Conservation (phyloP, 441 rosid species). For the Raphanus hybrid region DNA sequence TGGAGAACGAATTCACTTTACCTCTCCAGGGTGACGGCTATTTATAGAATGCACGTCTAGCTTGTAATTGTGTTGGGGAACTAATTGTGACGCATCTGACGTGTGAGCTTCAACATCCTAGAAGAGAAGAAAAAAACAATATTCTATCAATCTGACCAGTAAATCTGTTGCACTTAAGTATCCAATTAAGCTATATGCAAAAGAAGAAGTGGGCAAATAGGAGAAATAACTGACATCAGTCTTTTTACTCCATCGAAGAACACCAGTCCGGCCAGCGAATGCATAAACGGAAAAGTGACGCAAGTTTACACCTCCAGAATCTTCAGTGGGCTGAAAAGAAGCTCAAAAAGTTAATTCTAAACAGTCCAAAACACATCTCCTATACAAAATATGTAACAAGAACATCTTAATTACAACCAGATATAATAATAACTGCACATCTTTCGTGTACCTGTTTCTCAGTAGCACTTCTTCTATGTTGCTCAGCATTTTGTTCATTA, state of each 20-base stretch:
- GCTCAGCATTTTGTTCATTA: slow-evolving; percentile 74
- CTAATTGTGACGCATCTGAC: slow-evolving; percentile 77
- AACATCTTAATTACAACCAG: slow-evolving; percentile 13
- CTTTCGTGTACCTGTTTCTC: slow-evolving; percentile 75
- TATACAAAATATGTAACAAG: slow-evolving; percentile 15
- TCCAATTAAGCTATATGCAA: neutral
- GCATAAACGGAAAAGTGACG: slow-evolving; percentile 97
- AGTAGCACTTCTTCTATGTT: slow-evolving; percentile 88
- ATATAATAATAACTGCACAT: neutral
- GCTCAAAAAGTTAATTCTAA: slow-evolving; percentile 12
- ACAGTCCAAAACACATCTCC: slow-evolving; percentile 20
- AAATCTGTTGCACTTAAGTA: slow-evolving; percentile 15
- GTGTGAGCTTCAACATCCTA: slow-evolving; percentile 83
- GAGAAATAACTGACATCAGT: slow-evolving; percentile 66
- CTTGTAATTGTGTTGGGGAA: slow-evolving; percentile 98
- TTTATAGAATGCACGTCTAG: slow-evolving; percentile 90
- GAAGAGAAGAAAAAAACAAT: slow-evolving; percentile 37
- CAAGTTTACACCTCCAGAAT: slow-evolving; percentile 71
- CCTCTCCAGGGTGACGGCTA: slow-evolving; percentile 96
- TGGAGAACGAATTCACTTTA: slow-evolving; percentile 39
- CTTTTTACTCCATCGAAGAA: slow-evolving; percentile 83
- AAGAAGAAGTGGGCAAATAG: slow-evolving; percentile 11
- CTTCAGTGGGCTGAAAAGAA: slow-evolving; percentile 72
- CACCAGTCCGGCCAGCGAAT: slow-evolving; percentile 82
- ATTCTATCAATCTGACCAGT: slow-evolving; percentile 19